Evolutionary conservation across 352 stramenopile species (phyloP).

Genomic region (Phytophthora gonapodyides): DNA sequence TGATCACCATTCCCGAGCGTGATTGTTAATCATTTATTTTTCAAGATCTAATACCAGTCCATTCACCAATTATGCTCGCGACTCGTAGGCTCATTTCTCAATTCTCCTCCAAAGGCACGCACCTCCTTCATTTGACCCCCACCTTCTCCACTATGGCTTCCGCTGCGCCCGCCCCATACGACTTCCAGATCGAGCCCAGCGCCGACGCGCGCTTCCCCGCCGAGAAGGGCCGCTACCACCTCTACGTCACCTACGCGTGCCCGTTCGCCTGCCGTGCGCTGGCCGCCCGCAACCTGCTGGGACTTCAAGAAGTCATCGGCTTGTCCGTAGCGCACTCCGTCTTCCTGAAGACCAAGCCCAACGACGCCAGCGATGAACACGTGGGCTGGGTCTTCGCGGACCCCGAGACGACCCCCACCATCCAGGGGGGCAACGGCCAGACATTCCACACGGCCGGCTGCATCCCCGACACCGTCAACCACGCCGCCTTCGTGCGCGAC

Average conservation of each 20-base stretch:
- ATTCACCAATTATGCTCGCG: too few species aligned
- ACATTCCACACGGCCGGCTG: constrained; percentile 24
- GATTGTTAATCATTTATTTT: too few species aligned
- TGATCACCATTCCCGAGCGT: too few species aligned
- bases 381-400: constrained; percentile 39
- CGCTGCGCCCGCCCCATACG: constrained; percentile 19
- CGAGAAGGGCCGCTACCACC: constrained; percentile 84
- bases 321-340: constrained; percentile 83
- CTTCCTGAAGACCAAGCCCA: constrained; percentile 46
- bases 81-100: too few species aligned
- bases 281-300: constrained; percentile 87
- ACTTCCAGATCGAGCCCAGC: constrained; percentile 26
- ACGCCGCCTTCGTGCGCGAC: constrained; percentile 34
- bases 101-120: too few species aligned
- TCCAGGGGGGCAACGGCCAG: constrained; percentile 16
- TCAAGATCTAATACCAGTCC: too few species aligned
- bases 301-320: constrained; percentile 90
- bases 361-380: constrained; percentile 39
- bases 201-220: constrained; percentile 47
- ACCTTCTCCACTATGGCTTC: constrained; percentile 10
- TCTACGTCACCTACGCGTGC: constrained; percentile 94
- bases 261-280: constrained; percentile 75
- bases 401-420: constrained; percentile 7
- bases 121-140: too few species aligned
- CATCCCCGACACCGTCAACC: constrained; percentile 35